Percentiles rank a stretch among this genome's conserved stretches.
phyloP scores from a whole-genome alignment of 495 filamentous ascomycete species.

The Xylaria bambusicola region DNA sequence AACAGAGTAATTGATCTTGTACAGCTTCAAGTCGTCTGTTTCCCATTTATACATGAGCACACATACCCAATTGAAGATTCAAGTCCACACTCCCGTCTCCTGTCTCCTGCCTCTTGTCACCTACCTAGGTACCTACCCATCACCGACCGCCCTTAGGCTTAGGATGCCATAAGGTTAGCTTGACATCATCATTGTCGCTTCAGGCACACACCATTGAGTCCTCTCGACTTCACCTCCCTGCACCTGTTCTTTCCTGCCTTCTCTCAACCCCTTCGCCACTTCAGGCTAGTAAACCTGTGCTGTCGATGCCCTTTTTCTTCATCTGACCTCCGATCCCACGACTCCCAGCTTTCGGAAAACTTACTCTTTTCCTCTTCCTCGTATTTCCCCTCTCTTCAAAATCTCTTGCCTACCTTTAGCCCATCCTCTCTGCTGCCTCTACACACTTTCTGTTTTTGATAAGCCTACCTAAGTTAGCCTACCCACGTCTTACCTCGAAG shows the following conservation, averaged over 20 bases:
- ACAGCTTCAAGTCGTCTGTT: neutral
- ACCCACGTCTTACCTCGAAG: neutral
- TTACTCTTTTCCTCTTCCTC: neutral
- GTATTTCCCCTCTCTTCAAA: neutral
- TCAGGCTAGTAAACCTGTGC: neutral
- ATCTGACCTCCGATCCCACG: too few species aligned
- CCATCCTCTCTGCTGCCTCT: neutral
- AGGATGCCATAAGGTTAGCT: neutral
- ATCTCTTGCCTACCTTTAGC: neutral
- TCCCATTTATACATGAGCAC: neutral
- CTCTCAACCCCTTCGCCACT: neutral
- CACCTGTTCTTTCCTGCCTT: neutral
- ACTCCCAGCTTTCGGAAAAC: neutral
- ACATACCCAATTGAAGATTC: neutral
- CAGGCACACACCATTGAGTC: neutral
- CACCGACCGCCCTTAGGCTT: neutral
- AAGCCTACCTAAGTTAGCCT: slow-evolving; percentile 4
- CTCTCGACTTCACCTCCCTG: neutral
- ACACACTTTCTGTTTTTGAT: neutral
- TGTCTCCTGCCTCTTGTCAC: too few species aligned
- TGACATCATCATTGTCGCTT: neutral
- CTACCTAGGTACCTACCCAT: neutral
- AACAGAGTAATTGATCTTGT: too few species aligned
- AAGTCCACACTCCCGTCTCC: too few species aligned
- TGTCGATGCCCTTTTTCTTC: neutral